Evolutionary conservation across 768 basidiomycete species (phyloP), one percentile per base, ranked within the genome.

Genomic region (Mycena olivaceomarginata): DNA sequence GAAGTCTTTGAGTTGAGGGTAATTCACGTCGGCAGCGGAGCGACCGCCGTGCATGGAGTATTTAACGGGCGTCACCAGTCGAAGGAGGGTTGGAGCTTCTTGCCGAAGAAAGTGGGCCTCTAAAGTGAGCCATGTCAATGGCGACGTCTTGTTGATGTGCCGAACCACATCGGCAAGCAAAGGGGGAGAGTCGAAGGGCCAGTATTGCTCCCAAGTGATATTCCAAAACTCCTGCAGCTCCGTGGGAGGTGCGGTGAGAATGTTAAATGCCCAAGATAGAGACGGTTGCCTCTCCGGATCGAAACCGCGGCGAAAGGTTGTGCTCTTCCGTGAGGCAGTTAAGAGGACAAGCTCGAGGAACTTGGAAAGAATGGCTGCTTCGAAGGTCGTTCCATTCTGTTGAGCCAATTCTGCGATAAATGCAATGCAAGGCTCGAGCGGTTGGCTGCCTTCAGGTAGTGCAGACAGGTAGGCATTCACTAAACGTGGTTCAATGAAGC

Each of bases 301-400:
- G 22, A 62, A 59, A 4, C 15, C 57, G 2, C 57, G 57, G 15
- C 25, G 37, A 9, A 46, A 59, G 31, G 25, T n/a, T n/a, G 7
- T 5, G 31, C 10, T 5, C 2, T 57, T 22, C n/a, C 65, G 51
- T 2, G 66, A 65, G 18, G 73, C 56, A 13, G 66, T 39, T 15
- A 78, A 46, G 20, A 78, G 68, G 11, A 78, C 13, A 18, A 77
- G n/a, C 16, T 78, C 77, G 4, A 78, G 66, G 62, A 71, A 70
- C 15, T 67, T 74, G 4, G 72, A 66, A 1, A 67, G 48, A 22
- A 78, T n/a, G 20, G 46, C 69, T 4, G 77, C 77, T 22, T 78
- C 73, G 60, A 41, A 75, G 0, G 73, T 63, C 3, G 67, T 75
- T 31, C 67, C 68, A 20, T 71, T 74, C 41, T 62, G 45, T 25